A percentile compares a stretch with the other conserved stretches of the same genome.
These are phyloP conservation scores for Cytospora schulzeri DNA, from an alignment of 2,329 filamentous ascomycete species.

Conservation along the genomic window DNA sequence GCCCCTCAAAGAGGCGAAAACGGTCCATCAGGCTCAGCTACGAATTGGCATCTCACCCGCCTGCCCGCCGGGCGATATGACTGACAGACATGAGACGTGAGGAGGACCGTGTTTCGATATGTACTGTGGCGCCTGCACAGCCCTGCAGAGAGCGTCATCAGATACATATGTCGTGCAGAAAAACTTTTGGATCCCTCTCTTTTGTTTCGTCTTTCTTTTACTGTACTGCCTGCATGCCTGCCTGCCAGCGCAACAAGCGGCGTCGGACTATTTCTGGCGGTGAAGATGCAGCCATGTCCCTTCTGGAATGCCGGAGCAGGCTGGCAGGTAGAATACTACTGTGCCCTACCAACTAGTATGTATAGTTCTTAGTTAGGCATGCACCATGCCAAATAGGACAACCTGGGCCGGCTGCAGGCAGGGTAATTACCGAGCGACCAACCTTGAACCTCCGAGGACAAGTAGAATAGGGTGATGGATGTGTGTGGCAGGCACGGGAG, in stretches of 20 bases:
- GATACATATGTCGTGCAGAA: constrained; percentile 14
- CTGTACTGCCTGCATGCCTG: no score
- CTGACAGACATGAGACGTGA: background rate
- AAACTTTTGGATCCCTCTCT: background rate
- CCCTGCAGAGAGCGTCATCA: constrained; percentile 5
- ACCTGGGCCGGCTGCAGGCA: background rate
- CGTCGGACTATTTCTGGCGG: constrained; percentile 19
- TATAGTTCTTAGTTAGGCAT: background rate
- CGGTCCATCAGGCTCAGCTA: background rate
- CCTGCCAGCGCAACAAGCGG: constrained; percentile 22
- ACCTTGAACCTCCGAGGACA: background rate
- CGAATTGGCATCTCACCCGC: no score
- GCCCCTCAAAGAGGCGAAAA: background rate
- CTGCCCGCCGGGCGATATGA: background rate
- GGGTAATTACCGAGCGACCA: constrained; percentile 11
- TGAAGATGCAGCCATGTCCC: constrained; percentile 20
- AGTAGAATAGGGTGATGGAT: no score
- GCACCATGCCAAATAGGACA: no score
- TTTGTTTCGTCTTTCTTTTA: background rate
- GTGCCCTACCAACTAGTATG: background rate
- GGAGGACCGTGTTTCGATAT: background rate
- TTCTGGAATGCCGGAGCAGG: background rate
- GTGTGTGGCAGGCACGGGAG: no score
- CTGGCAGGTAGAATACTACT: no score
- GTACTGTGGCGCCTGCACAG: background rate